Evolutionary conservation across 73 alveolate genomes (phyloP), one percentile per base, ranked within the genome.

Genomic region (Effrenium voratum): DNA sequence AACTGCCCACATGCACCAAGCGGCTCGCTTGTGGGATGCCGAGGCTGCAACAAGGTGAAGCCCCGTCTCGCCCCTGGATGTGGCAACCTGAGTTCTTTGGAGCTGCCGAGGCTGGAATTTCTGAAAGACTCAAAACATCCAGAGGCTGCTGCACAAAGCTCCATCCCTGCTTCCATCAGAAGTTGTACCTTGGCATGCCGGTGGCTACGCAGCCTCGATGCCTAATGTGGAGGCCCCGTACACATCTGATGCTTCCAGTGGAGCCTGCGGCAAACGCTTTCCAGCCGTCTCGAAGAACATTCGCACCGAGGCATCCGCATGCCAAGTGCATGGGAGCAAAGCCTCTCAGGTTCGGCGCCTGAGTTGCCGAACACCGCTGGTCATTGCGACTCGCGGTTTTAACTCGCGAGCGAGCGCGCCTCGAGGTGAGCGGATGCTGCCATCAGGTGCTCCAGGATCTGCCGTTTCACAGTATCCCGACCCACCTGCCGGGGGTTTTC

Each of bases 391-490:
- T 40, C 40, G 52, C 49, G 47, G 38, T 13, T 6, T 32, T 36
- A 30, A 34, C 38, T 24, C 26, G 59, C 5, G 15, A 77, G 41
- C 40, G 32, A 16, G 28, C 68, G 43, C 44, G 76, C 97, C 97
- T 90, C 86, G 30, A 68, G 44, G 40, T 80, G 32, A 32, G 97
- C 97, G 46, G 97, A 66, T 28, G 75, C 97, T 32, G 59, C 12
- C 34, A 90, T 76, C 73, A 90, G 59, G 43, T 50, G 83, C 97
- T 90, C 97, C 97, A 90, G 80, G 32, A 90, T 90, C 57, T 90
- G 97, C 57, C 76, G 75, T 55, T 90, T 90, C 88, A 90, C 97
- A 1, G 97, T 90, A 57, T 90, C 97, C 38, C 97, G 72, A 75
- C 97, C 97, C 1, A 44, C 82, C 82, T 72, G n/a, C n/a, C n/a